phyloP scores from a whole-genome alignment of 768 basidiomycete species.

The Kwoniella heveanensis region DNA sequence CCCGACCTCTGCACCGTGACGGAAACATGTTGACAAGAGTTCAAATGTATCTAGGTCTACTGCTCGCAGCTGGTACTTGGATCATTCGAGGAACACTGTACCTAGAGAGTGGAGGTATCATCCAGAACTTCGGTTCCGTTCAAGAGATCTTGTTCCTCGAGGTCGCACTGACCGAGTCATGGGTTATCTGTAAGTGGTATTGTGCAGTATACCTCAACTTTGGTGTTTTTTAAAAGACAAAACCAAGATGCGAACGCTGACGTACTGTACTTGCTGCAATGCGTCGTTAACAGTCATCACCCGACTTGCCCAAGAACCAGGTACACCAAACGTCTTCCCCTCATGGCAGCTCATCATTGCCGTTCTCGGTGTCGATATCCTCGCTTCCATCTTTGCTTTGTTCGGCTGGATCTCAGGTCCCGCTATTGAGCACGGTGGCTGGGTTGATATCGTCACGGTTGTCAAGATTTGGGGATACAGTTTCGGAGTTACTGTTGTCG shows the following conservation, averaged over 20 bases:
- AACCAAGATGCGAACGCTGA: too few species aligned
- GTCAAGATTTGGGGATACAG: conserved; percentile 59
- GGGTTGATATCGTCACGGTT: conserved; percentile 59
- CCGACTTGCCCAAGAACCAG: conserved; percentile 51
- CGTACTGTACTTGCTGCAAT: too few species aligned
- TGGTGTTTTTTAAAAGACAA: too few species aligned
- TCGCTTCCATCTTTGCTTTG: conserved; percentile 58
- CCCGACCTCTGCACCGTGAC: conserved; percentile 30
- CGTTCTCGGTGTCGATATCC: conserved; percentile 57
- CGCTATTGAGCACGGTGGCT: conserved; percentile 28
- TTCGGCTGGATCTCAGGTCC: conserved; percentile 60
- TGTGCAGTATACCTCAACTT: background rate
- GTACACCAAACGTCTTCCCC: conserved; percentile 55
- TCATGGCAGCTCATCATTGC: conserved; percentile 58
- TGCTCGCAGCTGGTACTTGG: conserved; percentile 61
- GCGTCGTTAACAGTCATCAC: conserved; percentile 57
- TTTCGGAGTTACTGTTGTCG: conserved; percentile 58
- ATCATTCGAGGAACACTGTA: conserved; percentile 60
- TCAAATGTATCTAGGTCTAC: too few species aligned
- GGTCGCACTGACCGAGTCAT: conserved; percentile 61
- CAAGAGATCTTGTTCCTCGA: conserved; percentile 61
- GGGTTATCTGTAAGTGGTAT: conserved; percentile 56
- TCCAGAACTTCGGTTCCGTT: conserved; percentile 60
- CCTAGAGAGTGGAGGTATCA: conserved; percentile 57
- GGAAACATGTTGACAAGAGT: too few species aligned